A percentile compares a stretch with the other conserved stretches of the same genome.
phyloP scores from a whole-genome alignment of 2,329 filamentous ascomycete species.

The Huntiella omanensis region DNA sequence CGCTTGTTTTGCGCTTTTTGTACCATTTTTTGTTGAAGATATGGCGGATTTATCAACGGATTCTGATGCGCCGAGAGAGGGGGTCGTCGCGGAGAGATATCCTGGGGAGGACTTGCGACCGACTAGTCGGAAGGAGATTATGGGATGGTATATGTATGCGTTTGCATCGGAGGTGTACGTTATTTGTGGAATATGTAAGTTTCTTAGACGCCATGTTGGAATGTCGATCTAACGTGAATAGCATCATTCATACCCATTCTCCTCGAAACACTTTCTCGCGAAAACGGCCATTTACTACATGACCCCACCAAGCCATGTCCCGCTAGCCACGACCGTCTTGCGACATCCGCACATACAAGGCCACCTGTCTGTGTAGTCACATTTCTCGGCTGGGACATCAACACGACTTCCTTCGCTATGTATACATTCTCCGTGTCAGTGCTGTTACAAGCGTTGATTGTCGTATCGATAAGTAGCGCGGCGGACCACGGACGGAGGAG shows the following conservation, averaged over 20 bases:
- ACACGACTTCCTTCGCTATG: conserved; percentile 94
- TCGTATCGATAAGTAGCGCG: conserved; percentile 90
- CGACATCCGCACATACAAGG: conserved; percentile 13
- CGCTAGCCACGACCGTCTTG: conserved; percentile 35
- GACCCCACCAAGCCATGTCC: conserved; percentile 61
- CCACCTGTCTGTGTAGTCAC: conserved; percentile 57
- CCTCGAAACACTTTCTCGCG: conserved; percentile 78
- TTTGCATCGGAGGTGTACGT: conserved; percentile 96
- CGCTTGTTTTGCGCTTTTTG: background rate
- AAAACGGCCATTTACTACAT: conserved; percentile 70
- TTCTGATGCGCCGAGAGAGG: background rate
- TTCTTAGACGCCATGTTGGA: background rate
- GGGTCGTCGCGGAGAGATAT: conserved; percentile 32
- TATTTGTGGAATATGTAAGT: conserved; percentile 50
- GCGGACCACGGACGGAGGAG: conserved; percentile 87
- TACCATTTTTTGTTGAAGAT: background rate
- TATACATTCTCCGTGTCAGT: conserved; percentile 95
- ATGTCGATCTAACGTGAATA: conserved; percentile 19
- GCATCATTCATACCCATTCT: conserved; percentile 92
- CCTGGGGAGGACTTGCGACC: conserved; percentile 71
- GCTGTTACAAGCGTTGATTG: conserved; percentile 68
- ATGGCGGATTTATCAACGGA: background rate
- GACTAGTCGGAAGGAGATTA: conserved; percentile 71
- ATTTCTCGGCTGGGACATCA: conserved; percentile 68
- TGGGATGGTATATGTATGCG: conserved; percentile 89